phyloP scores from a whole-genome alignment of 352 stramenopile genomes.

The Pythium dissotocum region DNA sequence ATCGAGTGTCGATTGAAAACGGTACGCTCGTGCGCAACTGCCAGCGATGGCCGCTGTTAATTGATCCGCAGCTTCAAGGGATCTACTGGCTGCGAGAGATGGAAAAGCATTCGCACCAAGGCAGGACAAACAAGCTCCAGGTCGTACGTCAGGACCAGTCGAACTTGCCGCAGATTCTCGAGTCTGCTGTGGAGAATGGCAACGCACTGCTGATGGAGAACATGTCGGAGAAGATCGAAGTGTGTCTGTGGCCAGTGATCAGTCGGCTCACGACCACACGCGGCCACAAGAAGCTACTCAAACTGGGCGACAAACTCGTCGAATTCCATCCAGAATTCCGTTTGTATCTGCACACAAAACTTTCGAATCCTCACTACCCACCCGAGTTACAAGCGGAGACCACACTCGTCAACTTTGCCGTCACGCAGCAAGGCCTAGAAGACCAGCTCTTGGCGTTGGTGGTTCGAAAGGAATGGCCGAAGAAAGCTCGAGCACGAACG shows the following conservation, averaged over 20 bases:
- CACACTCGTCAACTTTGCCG: constrained; percentile 92
- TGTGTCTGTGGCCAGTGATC: constrained; percentile 86
- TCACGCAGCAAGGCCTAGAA: constrained; percentile 88
- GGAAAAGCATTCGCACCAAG: constrained; percentile 61
- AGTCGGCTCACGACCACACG: constrained; percentile 68
- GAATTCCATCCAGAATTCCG: constrained; percentile 81
- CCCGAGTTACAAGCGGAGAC: constrained; percentile 91
- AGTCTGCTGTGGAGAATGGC: constrained; percentile 81
- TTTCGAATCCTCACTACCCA: constrained; percentile 92
- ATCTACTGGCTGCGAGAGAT: constrained; percentile 89
- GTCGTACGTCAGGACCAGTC: constrained; percentile 83
- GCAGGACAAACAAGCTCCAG: constrained; percentile 49
- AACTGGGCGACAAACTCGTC: constrained; percentile 88
- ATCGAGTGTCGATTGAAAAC: constrained; percentile 91
- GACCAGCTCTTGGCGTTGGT: constrained; percentile 89
- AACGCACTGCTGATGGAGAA: constrained; percentile 88
- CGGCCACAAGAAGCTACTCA: constrained; percentile 72
- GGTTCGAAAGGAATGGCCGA: constrained; percentile 89
- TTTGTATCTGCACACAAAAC: constrained; percentile 91
- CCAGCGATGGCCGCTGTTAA: constrained; percentile 82
- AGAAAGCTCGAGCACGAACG: constrained; percentile 76
- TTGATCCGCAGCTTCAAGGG: constrained; percentile 91
- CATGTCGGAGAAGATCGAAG: constrained; percentile 86
- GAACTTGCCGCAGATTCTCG: constrained; percentile 73
- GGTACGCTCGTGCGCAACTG: constrained; percentile 85